Conservation (phyloP, 495 filamentous ascomycete genomes). For the Penicillium manginii region DNA sequence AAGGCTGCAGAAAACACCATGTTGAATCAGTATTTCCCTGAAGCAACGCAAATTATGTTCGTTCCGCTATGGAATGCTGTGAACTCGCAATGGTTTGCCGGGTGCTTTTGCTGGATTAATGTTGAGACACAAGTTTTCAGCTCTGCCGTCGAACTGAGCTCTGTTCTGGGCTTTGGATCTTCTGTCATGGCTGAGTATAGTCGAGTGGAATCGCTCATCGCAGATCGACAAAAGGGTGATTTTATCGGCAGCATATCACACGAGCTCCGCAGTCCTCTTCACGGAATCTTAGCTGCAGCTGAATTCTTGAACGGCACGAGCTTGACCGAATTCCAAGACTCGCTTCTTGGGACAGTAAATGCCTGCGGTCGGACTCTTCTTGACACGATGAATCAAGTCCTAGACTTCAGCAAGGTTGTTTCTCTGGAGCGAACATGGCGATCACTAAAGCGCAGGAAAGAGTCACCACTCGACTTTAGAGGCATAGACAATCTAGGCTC, state of each 20-base stretch:
- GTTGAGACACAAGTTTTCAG: conserved; percentile 47
- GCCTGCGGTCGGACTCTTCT: conserved; percentile 75
- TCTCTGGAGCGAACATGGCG: conserved; percentile 52
- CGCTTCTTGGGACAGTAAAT: conserved; percentile 73
- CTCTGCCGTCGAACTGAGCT: conserved; percentile 47
- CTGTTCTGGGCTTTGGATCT: conserved; percentile 66
- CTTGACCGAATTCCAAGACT: conserved; percentile 58
- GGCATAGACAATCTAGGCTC: conserved; percentile 36
- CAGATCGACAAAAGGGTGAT: conserved; percentile 68
- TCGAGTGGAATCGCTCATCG: conserved; percentile 60
- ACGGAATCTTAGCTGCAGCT: conserved; percentile 72
- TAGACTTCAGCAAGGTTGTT: conserved; percentile 75
- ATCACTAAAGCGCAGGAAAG: conserved; percentile 40
- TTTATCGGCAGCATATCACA: conserved; percentile 82
- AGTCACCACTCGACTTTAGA: conserved; percentile 33
- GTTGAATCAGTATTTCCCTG: conserved; percentile 51
- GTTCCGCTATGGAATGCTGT: conserved; percentile 73
- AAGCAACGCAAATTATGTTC: conserved; percentile 48
- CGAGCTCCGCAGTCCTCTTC: conserved; percentile 76
- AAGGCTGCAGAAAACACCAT: conserved; percentile 45
- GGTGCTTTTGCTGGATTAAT: conserved; percentile 65
- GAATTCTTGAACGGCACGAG: conserved; percentile 63
- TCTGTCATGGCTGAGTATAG: conserved; percentile 71
- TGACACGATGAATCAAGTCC: conserved; percentile 78
- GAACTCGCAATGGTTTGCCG: conserved; percentile 69